These are phyloP conservation scores for Tolypocladium sp. DNA, from an alignment of 2,329 filamentous ascomycete species.

Conservation along the genomic window DNA sequence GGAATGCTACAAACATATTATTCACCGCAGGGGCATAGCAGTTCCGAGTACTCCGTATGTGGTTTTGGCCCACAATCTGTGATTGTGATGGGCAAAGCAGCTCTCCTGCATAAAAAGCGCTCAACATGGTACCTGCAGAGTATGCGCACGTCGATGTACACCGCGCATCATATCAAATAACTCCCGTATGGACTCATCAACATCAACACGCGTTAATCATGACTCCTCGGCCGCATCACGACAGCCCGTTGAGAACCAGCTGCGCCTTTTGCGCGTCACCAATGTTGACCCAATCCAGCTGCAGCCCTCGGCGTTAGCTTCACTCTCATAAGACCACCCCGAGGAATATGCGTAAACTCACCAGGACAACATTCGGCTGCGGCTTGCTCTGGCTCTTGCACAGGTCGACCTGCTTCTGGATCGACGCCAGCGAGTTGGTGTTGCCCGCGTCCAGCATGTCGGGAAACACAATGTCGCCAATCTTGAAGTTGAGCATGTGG, in stretches of 20 bases:
- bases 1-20: no score
- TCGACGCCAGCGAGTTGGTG: slow-evolving; percentile 26
- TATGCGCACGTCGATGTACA: no score
- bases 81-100: no score
- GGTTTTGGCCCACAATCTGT: no score
- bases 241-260: slow-evolving; percentile 26
- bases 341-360: slow-evolving; percentile 11
- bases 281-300: slow-evolving; percentile 34
- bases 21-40: no score
- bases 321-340: slow-evolving; percentile 3
- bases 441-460: slow-evolving; percentile 16
- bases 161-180: background rate
- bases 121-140: no score
- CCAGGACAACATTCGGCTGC: slow-evolving; percentile 23
- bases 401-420: slow-evolving; percentile 17
- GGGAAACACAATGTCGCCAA: slow-evolving; percentile 25
- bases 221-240: slow-evolving; percentile 1
- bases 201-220: background rate
- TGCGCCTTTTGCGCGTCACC: slow-evolving; percentile 30
- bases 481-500: slow-evolving; percentile 22
- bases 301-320: slow-evolving; percentile 2
- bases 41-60: no score
- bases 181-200: background rate
- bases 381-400: slow-evolving; percentile 14
- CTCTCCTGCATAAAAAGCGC: no score